Conservation (phyloP, 441 rosid species). For the Pelargonium exstipulatum region DNA sequence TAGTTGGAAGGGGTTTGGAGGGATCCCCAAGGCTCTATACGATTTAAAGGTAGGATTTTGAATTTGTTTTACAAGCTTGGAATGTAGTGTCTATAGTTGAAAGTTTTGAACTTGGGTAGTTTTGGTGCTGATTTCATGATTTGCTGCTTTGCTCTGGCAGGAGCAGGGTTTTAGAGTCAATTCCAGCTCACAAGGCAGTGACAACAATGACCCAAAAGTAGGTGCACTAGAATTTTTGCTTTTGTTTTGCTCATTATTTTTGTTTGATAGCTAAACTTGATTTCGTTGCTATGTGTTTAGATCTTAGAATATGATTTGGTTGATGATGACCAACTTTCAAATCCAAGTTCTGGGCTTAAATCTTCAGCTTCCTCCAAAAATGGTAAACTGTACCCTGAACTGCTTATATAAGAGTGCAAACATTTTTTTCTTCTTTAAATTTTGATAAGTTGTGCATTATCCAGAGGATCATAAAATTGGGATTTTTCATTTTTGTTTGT, state of each 20-base stretch:
- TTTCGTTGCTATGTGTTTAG: neutral
- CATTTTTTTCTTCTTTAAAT: too few species aligned
- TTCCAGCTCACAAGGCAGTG: slow-evolving; percentile 29
- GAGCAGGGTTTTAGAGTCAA: slow-evolving; percentile 54
- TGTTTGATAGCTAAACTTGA: neutral
- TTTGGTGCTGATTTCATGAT: slow-evolving; percentile 15
- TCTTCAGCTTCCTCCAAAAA: slow-evolving; percentile 45
- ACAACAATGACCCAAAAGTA: slow-evolving; percentile 44
- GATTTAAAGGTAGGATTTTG: slow-evolving; percentile 46
- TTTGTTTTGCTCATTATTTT: neutral
- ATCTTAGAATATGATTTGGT: neutral
- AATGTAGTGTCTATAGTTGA: neutral
- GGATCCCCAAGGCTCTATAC: slow-evolving; percentile 63
- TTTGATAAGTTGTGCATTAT: too few species aligned
- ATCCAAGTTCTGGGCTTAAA: slow-evolving; percentile 33
- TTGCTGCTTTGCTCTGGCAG: slow-evolving; percentile 29
- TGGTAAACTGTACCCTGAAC: slow-evolving; percentile 24
- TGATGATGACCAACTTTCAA: neutral
- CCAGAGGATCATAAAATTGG: neutral
- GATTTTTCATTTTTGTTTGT: neutral
- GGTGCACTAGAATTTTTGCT: slow-evolving; percentile 14
- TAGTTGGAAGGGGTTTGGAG: slow-evolving; percentile 81
- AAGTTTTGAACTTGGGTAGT: neutral
- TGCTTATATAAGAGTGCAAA: neutral
- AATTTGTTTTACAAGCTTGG: neutral